A percentile compares a stretch with the other conserved stretches of the same genome.
Conservation (phyloP, 2,329 filamentous ascomycete genomes). For the Aspergillus sp. region DNA sequence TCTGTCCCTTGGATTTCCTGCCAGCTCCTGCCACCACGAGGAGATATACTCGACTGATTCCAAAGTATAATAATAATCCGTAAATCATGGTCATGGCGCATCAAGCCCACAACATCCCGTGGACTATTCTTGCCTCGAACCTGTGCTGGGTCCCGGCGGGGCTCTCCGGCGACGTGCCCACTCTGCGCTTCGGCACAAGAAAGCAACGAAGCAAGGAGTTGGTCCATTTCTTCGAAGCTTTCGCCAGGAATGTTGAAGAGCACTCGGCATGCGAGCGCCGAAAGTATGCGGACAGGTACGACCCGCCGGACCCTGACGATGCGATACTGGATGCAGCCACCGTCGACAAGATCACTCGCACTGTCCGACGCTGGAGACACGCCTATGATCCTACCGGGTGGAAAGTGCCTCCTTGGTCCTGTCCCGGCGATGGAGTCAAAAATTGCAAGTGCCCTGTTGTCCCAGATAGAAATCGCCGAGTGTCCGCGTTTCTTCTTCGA, state of each 20-base stretch:
- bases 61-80: too few relatives aligned
- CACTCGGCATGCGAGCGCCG: slow-evolving; percentile 13
- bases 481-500: slow-evolving; percentile 17
- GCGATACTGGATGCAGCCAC: slow-evolving; percentile 7
- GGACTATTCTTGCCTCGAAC: slow-evolving; percentile 9
- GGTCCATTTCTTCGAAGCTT: slow-evolving; percentile 11
- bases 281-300: slow-evolving; percentile 9
- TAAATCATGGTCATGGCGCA: slow-evolving; percentile 15
- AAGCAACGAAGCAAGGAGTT: slow-evolving; percentile 9
- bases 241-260: slow-evolving; percentile 7
- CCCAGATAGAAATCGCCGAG: slow-evolving; percentile 1
- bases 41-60: too few relatives aligned
- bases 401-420: too few relatives aligned
- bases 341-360: slow-evolving; percentile 5
- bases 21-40: too few relatives aligned
- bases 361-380: slow-evolving; percentile 9
- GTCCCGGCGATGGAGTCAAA: too few relatives aligned
- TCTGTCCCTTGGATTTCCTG: too few relatives aligned
- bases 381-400: too few relatives aligned
- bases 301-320: slow-evolving; percentile 1
- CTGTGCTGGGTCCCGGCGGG: slow-evolving; percentile 1
- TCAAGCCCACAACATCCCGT: slow-evolving; percentile 15
- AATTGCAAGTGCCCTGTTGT: too few relatives aligned
- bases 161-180: neutral
- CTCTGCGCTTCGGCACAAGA: neutral